Base-by-base conservation (phyloP, 1,284 basidiomycete species). In the Papiliotrema terrestris region DNA sequence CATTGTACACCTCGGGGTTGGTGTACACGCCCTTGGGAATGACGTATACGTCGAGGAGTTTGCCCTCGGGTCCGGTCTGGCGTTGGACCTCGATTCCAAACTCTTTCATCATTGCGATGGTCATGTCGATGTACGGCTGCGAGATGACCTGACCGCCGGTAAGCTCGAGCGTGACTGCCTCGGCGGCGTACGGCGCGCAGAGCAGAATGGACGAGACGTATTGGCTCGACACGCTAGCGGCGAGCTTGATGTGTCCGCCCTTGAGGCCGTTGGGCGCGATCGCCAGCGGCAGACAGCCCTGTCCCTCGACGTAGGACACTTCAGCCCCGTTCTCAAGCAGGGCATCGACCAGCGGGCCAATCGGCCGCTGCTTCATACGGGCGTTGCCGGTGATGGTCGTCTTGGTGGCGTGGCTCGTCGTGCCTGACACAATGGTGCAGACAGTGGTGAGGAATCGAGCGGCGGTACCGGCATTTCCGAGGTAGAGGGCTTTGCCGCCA, bases 111-210 rank as follows among this genome's bases (percentile, higher is more conserved):
- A 98, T 96, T 8, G 92, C 86, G 63, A 97, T 88, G 4, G 96
- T 98, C 94, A 98, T 97, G 79, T 99, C 94, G 77, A 99, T 98
- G 80, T 98, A 98, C 2, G 93, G 93, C 78, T 98, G 95, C 19
- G 92, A 96, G 76, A 98, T 97, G 72, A 98, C 96, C 67, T 89
- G 85, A 3, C 90, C 92, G 23, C 93, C 93, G 0, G 85, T 88
- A 57, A 99, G 84, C 78, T 96, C 90, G 56, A 98, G 85, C 4
- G 85, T 86, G 60, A 97, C 84, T 37, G 86, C 81, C 67, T 91
- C 82, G 38, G 78, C 71, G 1, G 95, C 94, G 72, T 98, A 98
- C 0, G 95, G 95, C 0, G 95, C 94, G 69, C 92, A 96, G 37
- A 98, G 86, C 8, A 98, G 83, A 73, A 98, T 91, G 2, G 92